Evolutionary conservation across 768 basidiomycete genomes (phyloP), one percentile per base, ranked within the genome.

Genomic region (Lentinula aciculospora): DNA sequence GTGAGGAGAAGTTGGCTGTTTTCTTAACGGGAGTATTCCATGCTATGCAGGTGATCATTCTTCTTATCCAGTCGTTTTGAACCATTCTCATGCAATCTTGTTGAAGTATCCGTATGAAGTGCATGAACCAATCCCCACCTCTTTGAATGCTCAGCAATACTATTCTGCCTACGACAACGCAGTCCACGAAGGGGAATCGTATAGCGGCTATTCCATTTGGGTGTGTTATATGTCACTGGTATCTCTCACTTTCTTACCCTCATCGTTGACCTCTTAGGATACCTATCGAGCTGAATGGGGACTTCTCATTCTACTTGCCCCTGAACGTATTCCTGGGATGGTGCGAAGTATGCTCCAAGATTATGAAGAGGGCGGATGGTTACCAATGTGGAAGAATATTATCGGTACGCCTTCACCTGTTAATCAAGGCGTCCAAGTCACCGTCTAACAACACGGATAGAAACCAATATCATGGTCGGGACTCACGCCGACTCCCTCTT

Each of bases 371-470:
- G 81, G 88, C 15, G 91, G 91, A 3, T 90, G 90, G 88, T 71
- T 93, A 36, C 91, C 91, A 0, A 92, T 92, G 89, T 93, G 91
- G 91, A 92, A 92, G 71, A 92, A 92, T 60, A 79, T 92, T 13
- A 81, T 88, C 25, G 84, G 83, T 81, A 47, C 60, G 74, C 61
- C 28, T 25, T 19, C 44, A 12, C 37, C 21, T 39, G 31, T 29
- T 45, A 31, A 27, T n/a, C 15, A 3, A n/a, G 56, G 28, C 46
- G 37, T 10, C 0, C 36, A 27, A 45, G 23, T 27, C 17, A 25
- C 49, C 19, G 21, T 36, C 32, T 58, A 15, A 61, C 57, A 23
- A 42, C 45, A 17, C 19, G 12, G 12, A 25, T 7, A 25, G 88
- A 93, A 65, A 92, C 90, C 1, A 93, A 90, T 62, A 91, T 92